Evolutionary conservation across 208 protist genomes (phyloP).

Genomic region (Acanthamoeba pearcei): DNA sequence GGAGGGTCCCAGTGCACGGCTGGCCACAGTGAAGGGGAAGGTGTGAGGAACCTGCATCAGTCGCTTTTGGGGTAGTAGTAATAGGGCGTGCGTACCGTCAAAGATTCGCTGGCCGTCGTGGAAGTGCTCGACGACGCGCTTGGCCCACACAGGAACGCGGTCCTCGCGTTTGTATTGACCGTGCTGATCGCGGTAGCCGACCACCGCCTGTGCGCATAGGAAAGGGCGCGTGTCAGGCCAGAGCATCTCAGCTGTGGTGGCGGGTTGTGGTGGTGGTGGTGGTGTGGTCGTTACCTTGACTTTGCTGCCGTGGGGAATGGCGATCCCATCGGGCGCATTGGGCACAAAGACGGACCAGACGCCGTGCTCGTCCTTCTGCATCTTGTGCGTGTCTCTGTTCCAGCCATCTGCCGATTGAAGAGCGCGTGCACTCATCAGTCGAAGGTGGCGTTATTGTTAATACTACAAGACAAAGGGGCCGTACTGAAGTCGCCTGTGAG

Average conservation of each 20-base stretch:
- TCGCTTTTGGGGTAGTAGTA: neutral
- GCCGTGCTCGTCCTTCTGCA: slow-evolving; percentile 84
- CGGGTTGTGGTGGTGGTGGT: no score
- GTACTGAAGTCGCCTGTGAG: slow-evolving; percentile 90
- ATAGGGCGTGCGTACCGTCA: neutral
- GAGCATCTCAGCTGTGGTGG: neutral
- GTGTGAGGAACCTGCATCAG: slow-evolving; percentile 50
- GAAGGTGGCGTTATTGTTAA: no score
- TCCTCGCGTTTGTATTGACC: slow-evolving; percentile 79
- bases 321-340: slow-evolving; percentile 73
- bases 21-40: neutral
- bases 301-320: slow-evolving; percentile 85
- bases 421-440: no score
- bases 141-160: slow-evolving; percentile 86
- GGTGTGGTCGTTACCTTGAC: slow-evolving; percentile 76
- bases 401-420: slow-evolving; percentile 82
- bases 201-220: neutral
- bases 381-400: slow-evolving; percentile 80
- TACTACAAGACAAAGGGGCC: neutral
- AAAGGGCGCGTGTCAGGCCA: neutral
- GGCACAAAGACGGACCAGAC: slow-evolving; percentile 83
- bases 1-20: slow-evolving; percentile 86
- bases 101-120: slow-evolving; percentile 57
- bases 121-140: slow-evolving; percentile 80
- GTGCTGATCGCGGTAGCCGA: slow-evolving; percentile 45